A percentile compares a stretch with the other conserved stretches of the same genome.
Conservation (phyloP, 495 filamentous ascomycete genomes). For the Xylaria nigripes region DNA sequence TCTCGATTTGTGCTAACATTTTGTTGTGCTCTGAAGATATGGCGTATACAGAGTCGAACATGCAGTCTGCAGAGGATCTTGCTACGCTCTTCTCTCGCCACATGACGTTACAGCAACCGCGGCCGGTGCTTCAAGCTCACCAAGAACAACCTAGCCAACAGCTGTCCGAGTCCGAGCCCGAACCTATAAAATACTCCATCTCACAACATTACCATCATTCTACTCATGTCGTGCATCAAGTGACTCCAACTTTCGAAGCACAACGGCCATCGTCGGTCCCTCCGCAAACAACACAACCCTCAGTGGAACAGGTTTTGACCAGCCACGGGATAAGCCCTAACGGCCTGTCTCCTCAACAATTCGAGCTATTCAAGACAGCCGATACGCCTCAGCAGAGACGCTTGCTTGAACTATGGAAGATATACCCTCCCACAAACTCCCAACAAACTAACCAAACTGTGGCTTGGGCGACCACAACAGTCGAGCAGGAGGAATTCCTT, state of each 20-base stretch:
- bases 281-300: slow-evolving; percentile 34
- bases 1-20: neutral
- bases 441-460: slow-evolving; percentile 35
- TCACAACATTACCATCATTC: slow-evolving; percentile 73
- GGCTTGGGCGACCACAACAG: slow-evolving; percentile 38
- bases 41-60: slow-evolving; percentile 32
- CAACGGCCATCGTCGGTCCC: slow-evolving; percentile 44
- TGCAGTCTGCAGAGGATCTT: slow-evolving; percentile 56
- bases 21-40: slow-evolving; percentile 12
- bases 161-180: slow-evolving; percentile 26
- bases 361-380: slow-evolving; percentile 54
- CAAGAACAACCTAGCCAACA: slow-evolving; percentile 16
- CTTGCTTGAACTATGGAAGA: slow-evolving; percentile 59
- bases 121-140: slow-evolving; percentile 23
- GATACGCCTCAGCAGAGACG: slow-evolving; percentile 49
- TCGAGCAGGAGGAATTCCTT: slow-evolving; percentile 43
- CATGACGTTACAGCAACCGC: slow-evolving; percentile 46
- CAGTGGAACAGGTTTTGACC: slow-evolving; percentile 38
- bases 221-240: slow-evolving; percentile 39
- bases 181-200: slow-evolving; percentile 54
- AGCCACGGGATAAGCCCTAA: slow-evolving; percentile 47
- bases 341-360: slow-evolving; percentile 47
- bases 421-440: slow-evolving; percentile 41
- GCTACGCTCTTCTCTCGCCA: slow-evolving; percentile 58
- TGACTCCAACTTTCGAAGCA: slow-evolving; percentile 22